Base-by-base conservation (phyloP, 768 basidiomycete genomes). In the Phaeotremella skinneri region DNA sequence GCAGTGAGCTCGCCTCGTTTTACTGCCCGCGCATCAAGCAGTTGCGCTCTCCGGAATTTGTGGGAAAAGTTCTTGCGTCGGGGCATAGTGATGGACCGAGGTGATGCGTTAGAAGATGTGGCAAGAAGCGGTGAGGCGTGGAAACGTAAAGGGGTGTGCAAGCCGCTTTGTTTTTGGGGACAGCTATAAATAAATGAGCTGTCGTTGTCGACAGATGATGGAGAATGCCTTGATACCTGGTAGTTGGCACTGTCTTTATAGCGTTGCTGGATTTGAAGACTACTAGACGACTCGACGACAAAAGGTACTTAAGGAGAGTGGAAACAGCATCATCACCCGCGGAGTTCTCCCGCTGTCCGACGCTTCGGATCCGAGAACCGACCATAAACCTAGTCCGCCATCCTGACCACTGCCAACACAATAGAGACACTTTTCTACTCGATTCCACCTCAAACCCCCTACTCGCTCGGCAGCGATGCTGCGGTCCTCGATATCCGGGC, bases 11-110 rank as follows among this genome's bases (percentile, higher is more conserved):
- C 69, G 20, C 89, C 91, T 30, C 90, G 85, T 75, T 93, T 93
- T 30, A 87, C 78, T 3, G 91, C 91, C 23, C 91, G 86, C 68
- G 89, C 90, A 49, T 85, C 82, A 73, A 89, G 85, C 6, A 85
- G 81, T 57, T 88, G 83, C 1, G 83, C 85, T 29, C 67, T 63
- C 52, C 68, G 66, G 39, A 68, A 60, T 59, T 74, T 73, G 34
- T 49, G 62, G 11, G 73, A 75, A 30, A 59, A 55, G 3, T 64
- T 58, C 23, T 61, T 68, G 20, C 59, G 58, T 30, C 75, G 59
- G 0, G 72, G 72, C 70, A 74, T 70, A 30, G 47, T 50, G 45
- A 29, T 42, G 3, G 34, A 13, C n/a, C n/a, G n/a, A n/a, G n/a
- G n/a, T n/a, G n/a, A n/a, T n/a, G n/a, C n/a, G n/a, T n/a, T n/a